Conservation (phyloP, 441 rosid species). For the Populus trichocarpa region DNA sequence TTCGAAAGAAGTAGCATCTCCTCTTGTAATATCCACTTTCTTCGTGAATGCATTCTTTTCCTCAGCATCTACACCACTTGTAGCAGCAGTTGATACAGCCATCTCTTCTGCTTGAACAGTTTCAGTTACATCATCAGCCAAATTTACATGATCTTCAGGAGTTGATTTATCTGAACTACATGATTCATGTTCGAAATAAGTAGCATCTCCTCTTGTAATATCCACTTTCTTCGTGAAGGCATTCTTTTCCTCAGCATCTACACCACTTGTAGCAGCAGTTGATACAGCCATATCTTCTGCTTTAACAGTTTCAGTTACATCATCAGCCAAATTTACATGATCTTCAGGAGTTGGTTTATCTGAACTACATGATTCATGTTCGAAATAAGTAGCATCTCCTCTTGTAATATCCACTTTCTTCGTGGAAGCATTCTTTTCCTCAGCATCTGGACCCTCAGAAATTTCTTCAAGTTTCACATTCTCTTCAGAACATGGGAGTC, state of each 20-base stretch:
- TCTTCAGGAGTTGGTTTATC: slow-evolving; percentile 33
- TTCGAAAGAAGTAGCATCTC: too few species aligned
- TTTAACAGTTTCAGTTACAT: too few species aligned
- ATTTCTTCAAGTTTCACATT: slow-evolving; percentile 22
- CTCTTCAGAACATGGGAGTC: slow-evolving; percentile 25
- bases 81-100: too few species aligned
- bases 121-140: slow-evolving; percentile 20
- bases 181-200: slow-evolving; percentile 23
- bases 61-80: too few species aligned
- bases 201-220: slow-evolving; percentile 21
- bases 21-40: too few species aligned
- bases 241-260: slow-evolving; percentile 20
- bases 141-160: slow-evolving; percentile 28
- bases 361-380: slow-evolving; percentile 15
- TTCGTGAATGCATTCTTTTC: too few species aligned
- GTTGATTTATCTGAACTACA: slow-evolving; percentile 24
- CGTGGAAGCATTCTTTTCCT: slow-evolving; percentile 19
- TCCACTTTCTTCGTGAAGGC: slow-evolving; percentile 9
- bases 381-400: slow-evolving; percentile 24
- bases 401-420: slow-evolving; percentile 14
- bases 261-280: too few species aligned
- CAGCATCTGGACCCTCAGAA: slow-evolving; percentile 1
- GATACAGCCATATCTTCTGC: too few species aligned
- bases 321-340: slow-evolving; percentile 5
- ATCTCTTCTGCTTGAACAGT: too few species aligned